phyloP scores from a whole-genome alignment of 176 grass and related monocot species.

The Cenchrus americanus region DNA sequence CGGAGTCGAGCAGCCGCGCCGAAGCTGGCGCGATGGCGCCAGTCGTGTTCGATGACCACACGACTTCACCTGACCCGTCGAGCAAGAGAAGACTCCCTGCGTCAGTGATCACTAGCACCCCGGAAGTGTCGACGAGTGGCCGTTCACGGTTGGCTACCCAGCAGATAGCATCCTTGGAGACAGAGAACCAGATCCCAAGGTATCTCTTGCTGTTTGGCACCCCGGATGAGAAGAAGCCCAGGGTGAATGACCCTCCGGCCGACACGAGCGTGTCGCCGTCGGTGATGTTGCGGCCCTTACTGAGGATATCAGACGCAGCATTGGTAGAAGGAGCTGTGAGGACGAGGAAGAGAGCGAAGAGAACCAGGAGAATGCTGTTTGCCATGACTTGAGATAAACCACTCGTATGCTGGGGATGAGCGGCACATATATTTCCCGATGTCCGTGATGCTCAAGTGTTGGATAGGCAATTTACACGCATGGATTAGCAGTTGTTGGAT shows the following conservation, averaged over 20 bases:
- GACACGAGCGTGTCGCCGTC: conserved; percentile 38
- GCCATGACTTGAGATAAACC: neutral
- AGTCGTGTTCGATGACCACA: conserved; percentile 18
- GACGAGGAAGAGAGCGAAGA: neutral
- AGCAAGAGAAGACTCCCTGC: neutral
- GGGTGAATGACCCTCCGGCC: conserved; percentile 15
- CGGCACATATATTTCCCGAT: too few relatives aligned
- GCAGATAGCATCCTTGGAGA: neutral
- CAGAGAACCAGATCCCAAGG: conserved; percentile 45
- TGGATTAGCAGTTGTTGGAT: neutral
- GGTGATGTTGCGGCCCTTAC: neutral
- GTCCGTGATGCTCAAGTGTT: too few relatives aligned
- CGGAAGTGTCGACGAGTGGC: neutral
- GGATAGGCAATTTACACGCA: neutral
- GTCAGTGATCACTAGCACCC: neutral
- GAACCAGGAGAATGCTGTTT: neutral
- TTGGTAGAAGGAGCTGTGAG: neutral
- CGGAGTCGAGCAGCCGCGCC: neutral
- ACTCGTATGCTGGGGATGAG: too few relatives aligned
- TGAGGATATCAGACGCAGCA: neutral
- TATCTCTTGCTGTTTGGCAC: neutral
- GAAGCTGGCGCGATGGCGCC: neutral
- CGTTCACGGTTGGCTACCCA: conserved; percentile 52
- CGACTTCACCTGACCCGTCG: conserved; percentile 4
- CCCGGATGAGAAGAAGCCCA: conserved; percentile 48